Evolutionary conservation across 2,329 filamentous ascomycete species (phyloP).

Genomic region (Cordyceps militaris): DNA sequence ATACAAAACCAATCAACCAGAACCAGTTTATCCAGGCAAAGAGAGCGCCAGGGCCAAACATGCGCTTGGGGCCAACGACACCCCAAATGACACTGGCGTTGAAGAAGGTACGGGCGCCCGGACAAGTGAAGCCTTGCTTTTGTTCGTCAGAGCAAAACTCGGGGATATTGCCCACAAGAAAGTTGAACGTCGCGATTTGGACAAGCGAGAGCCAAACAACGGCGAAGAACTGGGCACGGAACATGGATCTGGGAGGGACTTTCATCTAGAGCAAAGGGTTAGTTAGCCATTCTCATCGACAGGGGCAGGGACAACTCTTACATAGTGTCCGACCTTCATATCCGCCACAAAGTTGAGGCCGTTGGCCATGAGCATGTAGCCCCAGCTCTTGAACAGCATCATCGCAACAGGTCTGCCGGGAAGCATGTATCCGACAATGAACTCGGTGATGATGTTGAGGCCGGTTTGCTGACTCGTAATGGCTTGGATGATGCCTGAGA

Average conservation of each 20-base stretch:
- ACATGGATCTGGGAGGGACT: constrained; percentile 38
- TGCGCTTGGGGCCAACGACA: constrained; percentile 37
- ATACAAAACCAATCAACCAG: constrained; percentile 45
- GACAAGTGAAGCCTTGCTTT: constrained; percentile 44
- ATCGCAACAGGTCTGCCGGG: constrained; percentile 30
- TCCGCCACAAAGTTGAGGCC: constrained; percentile 33
- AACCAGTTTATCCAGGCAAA: constrained; percentile 47
- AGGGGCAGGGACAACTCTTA: constrained; percentile 10
- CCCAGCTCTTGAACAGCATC: constrained; percentile 33
- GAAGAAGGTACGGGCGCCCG: constrained; percentile 48
- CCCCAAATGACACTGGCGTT: constrained; percentile 52
- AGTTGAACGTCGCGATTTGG: constrained; percentile 25
- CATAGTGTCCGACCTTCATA: constrained; percentile 36
- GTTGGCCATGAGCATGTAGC: constrained; percentile 31
- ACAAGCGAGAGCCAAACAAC: constrained; percentile 26
- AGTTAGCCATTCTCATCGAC: background rate
- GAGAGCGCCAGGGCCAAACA: constrained; percentile 28
- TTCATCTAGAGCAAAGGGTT: constrained; percentile 28
- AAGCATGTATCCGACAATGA: constrained; percentile 33
- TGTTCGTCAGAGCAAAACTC: constrained; percentile 41
- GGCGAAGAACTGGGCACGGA: constrained; percentile 31
- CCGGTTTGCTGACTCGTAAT: constrained; percentile 33
- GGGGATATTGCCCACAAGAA: constrained; percentile 34
- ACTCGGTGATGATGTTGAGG: constrained; percentile 33
- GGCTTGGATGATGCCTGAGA: constrained; percentile 23